Evolutionary conservation across 2,329 filamentous ascomycete species (phyloP).

Genomic region (Pseudogymnoascus sp.): DNA sequence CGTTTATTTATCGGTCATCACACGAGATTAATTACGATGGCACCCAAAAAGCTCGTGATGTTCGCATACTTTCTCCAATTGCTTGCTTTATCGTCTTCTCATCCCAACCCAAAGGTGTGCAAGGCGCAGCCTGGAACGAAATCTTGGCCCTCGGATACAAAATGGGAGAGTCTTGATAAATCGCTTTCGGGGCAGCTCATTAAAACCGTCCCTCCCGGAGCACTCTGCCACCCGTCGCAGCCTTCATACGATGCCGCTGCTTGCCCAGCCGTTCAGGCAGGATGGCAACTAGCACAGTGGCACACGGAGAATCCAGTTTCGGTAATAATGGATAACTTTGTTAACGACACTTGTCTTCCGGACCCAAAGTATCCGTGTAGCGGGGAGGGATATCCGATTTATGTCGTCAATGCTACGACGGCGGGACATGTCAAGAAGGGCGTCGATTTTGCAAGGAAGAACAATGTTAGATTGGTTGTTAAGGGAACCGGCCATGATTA

Average conservation of each 20-base stretch:
- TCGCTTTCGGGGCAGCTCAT: slow-evolving; percentile 38
- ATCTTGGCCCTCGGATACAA: slow-evolving; percentile 40
- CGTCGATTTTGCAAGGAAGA: slow-evolving; percentile 31
- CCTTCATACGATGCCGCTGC: slow-evolving; percentile 26
- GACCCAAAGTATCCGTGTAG: slow-evolving; percentile 32
- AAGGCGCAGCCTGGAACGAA: slow-evolving; percentile 41
- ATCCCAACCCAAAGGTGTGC: slow-evolving; percentile 28
- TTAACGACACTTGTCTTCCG: slow-evolving; percentile 46
- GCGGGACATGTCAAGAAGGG: slow-evolving; percentile 21
- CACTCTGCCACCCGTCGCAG: slow-evolving; percentile 37
- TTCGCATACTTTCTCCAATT: not conserved
- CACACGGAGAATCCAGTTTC: slow-evolving; percentile 34
- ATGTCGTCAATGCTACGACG: slow-evolving; percentile 30
- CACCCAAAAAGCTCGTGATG: not conserved
- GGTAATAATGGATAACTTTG: slow-evolving; percentile 36
- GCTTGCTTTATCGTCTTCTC: not conserved
- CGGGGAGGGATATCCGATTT: slow-evolving; percentile 34
- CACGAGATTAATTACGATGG: not conserved
- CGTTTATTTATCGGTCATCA: not conserved
- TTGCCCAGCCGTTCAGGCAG: slow-evolving; percentile 29
- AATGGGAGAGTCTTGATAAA: slow-evolving; percentile 41
- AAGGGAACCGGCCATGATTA: slow-evolving; percentile 42
- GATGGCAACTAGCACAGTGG: slow-evolving; percentile 32
- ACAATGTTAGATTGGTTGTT: slow-evolving; percentile 30
- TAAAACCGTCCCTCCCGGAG: slow-evolving; percentile 36